Evolutionary conservation across 176 grass and related monocot genomes (phyloP), one percentile per base, ranked within the genome.

Genomic region (Dendrocalamus sinicus): DNA sequence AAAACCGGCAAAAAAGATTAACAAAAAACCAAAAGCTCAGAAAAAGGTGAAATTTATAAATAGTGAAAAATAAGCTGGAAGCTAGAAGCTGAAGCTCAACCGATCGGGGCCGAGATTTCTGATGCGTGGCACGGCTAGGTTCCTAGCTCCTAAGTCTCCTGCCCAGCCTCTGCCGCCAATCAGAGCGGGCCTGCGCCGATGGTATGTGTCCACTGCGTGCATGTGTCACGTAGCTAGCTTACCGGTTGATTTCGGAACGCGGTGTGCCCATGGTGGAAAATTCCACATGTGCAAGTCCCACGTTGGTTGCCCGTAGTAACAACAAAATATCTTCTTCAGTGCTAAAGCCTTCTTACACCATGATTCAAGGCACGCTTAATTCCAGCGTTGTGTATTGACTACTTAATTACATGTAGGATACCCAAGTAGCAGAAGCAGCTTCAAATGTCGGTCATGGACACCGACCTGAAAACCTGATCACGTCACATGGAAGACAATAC

Each of bases 101-200:
- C n/a, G n/a, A n/a, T n/a, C n/a, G n/a, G 71, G 40, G 71, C 48
- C 81, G 37, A 8, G 71, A 75, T 59, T 65, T 84, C 7, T 66
- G 72, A 67, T 75, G 70, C 58, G 3, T 64, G 82, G 40, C 58
- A 13, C 17, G 26, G 28, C 14, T 9, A 53, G 28, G 57, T 20
- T 53, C 8, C 15, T 19, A 20, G 15, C 3, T 7, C 63, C 63
- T 53, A 30, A 53, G 63, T 26, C 46, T 67, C 62, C 67, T 46
- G 39, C 23, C 54, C 40, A 14, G n/a, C n/a, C 4, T 73, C 41
- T 62, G 81, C n/a, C 28, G 24, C 20, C 68, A 48, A 62, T 48
- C 52, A 30, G 15, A 58, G 22, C 52, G 39, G 52, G 19, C 68
- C 40, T 46, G 68, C 68, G 35, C 14, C 52, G 67, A 26, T 5